Conservation (phyloP, 768 basidiomycete genomes). For the Daedalea quercina region DNA sequence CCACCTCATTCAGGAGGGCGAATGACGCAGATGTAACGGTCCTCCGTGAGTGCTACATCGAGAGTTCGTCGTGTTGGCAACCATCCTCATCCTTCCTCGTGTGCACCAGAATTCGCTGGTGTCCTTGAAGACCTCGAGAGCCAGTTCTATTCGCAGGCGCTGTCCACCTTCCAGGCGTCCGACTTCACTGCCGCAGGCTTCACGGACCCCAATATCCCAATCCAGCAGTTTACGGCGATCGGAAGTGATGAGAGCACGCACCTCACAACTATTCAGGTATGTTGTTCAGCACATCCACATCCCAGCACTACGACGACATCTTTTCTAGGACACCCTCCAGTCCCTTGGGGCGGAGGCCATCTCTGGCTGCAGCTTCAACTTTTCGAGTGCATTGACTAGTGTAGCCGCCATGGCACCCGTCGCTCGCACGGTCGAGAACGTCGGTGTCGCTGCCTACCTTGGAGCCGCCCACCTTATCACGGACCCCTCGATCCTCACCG, state of each 20-base stretch:
- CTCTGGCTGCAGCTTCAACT: conserved; percentile 60
- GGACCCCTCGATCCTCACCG: conserved; percentile 52
- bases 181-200: conserved; percentile 68
- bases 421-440: conserved; percentile 70
- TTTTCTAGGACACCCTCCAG: conserved; percentile 37
- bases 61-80: background rate
- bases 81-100: background rate
- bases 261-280: conserved; percentile 44
- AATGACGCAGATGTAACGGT: conserved; percentile 43
- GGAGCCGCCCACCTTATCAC: conserved; percentile 60
- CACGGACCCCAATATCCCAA: conserved; percentile 41
- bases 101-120: conserved; percentile 57
- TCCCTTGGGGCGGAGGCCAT: conserved; percentile 50
- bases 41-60: conserved; percentile 42
- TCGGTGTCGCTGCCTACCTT: conserved; percentile 74
- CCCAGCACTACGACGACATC: background rate
- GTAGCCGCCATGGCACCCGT: conserved; percentile 63
- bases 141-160: conserved; percentile 59
- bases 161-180: conserved; percentile 53
- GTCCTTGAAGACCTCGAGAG: conserved; percentile 72
- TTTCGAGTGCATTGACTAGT: conserved; percentile 52
- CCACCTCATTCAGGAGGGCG: conserved; percentile 31
- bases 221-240: conserved; percentile 57
- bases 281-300: conserved; percentile 2
- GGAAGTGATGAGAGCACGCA: conserved; percentile 59